Evolutionary conservation across 345 rosid species (phyloP).

Genomic region (Barbarea vulgaris): DNA sequence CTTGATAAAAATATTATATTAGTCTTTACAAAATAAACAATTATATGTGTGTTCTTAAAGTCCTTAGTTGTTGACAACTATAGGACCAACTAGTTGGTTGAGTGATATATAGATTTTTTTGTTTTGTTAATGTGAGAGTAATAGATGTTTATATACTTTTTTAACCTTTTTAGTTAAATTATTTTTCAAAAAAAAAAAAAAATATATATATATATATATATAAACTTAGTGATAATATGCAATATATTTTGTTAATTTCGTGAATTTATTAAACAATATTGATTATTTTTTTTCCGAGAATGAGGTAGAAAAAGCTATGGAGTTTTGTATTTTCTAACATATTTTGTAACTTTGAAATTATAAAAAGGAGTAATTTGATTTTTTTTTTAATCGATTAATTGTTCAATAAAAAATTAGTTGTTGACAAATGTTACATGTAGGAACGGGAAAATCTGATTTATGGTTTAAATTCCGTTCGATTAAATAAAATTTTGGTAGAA

Average conservation of each 20-base stretch:
- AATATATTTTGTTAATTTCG: not conserved
- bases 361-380: not conserved
- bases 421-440: too few species aligned
- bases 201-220: too few species aligned
- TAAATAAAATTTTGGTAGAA: too few species aligned
- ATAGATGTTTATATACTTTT: not conserved
- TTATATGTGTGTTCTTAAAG: not conserved
- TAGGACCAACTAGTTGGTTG: slow-evolving; percentile 17
- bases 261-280: not conserved
- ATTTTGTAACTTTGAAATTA: not conserved
- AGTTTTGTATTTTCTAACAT: not conserved
- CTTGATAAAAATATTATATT: not conserved
- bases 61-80: slow-evolving; percentile 15
- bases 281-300: not conserved
- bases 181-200: too few species aligned
- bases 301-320: not conserved
- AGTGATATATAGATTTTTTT: too few species aligned
- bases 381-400: not conserved
- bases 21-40: not conserved
- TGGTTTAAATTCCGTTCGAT: too few species aligned
- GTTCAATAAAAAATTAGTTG: not conserved
- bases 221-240: not conserved
- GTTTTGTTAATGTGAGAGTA: not conserved
- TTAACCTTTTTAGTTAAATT: not conserved
- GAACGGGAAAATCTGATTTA: too few species aligned